Evolutionary conservation across 495 filamentous ascomycete species (phyloP).

Genomic region (Hypomontagnella monticulosa): DNA sequence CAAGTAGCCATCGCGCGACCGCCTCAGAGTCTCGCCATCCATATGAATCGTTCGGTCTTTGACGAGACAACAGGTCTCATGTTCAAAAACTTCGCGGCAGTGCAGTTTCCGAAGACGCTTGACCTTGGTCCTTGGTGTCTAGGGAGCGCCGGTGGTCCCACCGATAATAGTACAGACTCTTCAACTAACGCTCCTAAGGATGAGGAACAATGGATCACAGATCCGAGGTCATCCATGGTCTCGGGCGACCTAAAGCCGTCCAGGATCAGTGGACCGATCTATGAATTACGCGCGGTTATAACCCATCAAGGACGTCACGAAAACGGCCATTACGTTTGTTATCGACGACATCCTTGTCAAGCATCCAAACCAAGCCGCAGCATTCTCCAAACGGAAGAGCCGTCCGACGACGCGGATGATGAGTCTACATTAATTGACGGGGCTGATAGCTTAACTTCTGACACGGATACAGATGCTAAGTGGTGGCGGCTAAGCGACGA

Average conservation of each 20-base stretch:
- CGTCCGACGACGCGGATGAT: slow-evolving; percentile 5
- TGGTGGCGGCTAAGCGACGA: slow-evolving; percentile 94
- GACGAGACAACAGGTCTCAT: slow-evolving; percentile 80
- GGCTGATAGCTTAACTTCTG: slow-evolving; percentile 45
- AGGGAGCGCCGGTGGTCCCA: slow-evolving; percentile 55
- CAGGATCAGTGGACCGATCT: slow-evolving; percentile 65
- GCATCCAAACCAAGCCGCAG: slow-evolving; percentile 16
- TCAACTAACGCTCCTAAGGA: slow-evolving; percentile 38
- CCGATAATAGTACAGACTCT: slow-evolving; percentile 25
- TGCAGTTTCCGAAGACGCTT: slow-evolving; percentile 76
- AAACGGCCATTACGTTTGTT: slow-evolving; percentile 96
- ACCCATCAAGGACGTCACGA: slow-evolving; percentile 92
- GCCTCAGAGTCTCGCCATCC: slow-evolving; percentile 80
- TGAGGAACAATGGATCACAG: slow-evolving; percentile 71
- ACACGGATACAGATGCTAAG: slow-evolving; percentile 48
- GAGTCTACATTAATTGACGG: slow-evolving; percentile 44
- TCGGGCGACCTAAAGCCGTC: slow-evolving; percentile 54
- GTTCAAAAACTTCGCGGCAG: slow-evolving; percentile 82
- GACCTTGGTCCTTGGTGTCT: slow-evolving; percentile 84
- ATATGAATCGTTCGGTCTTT: slow-evolving; percentile 92
- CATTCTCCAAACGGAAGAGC: not conserved
- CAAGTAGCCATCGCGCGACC: slow-evolving; percentile 86
- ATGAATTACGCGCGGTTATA: slow-evolving; percentile 84
- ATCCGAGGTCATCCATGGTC: slow-evolving; percentile 76
- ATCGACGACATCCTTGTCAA: slow-evolving; percentile 69